Evolutionary conservation across 495 filamentous ascomycete species (phyloP).

Genomic region (Podospora australis): DNA sequence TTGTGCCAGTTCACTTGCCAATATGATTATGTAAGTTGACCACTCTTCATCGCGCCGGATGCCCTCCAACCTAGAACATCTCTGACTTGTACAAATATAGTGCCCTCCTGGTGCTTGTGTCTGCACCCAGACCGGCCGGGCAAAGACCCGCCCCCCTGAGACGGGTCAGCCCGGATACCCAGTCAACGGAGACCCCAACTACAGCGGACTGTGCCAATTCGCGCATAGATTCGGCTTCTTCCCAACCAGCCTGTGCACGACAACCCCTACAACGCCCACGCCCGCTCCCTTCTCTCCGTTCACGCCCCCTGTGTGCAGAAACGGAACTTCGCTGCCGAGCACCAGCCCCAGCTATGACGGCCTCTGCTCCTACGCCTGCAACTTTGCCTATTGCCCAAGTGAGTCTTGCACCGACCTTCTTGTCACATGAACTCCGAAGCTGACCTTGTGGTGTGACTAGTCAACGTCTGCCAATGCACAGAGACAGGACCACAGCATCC

Average conservation of each 20-base stretch:
- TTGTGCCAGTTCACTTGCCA: neutral
- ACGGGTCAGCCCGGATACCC: neutral
- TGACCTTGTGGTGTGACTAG: too few species aligned
- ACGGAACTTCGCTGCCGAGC: neutral
- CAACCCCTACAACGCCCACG: neutral
- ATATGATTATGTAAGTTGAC: neutral
- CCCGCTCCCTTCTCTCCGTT: neutral
- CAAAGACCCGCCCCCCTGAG: neutral
- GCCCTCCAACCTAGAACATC: too few species aligned
- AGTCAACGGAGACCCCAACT: neutral
- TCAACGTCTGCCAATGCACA: too few species aligned
- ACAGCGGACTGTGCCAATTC: neutral
- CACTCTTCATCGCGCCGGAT: too few species aligned
- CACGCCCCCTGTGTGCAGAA: neutral
- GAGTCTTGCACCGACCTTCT: neutral
- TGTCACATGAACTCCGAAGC: too few species aligned
- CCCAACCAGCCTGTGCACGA: neutral
- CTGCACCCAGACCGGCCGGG: neutral
- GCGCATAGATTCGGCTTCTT: neutral
- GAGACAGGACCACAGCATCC: too few species aligned
- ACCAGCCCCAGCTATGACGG: neutral
- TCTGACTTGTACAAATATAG: too few species aligned
- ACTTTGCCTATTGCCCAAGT: neutral
- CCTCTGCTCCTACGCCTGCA: conserved; percentile 1
- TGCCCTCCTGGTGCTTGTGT: neutral